Conservation (phyloP, 208 protist genomes). For the Trypanosoma cruzi region DNA sequence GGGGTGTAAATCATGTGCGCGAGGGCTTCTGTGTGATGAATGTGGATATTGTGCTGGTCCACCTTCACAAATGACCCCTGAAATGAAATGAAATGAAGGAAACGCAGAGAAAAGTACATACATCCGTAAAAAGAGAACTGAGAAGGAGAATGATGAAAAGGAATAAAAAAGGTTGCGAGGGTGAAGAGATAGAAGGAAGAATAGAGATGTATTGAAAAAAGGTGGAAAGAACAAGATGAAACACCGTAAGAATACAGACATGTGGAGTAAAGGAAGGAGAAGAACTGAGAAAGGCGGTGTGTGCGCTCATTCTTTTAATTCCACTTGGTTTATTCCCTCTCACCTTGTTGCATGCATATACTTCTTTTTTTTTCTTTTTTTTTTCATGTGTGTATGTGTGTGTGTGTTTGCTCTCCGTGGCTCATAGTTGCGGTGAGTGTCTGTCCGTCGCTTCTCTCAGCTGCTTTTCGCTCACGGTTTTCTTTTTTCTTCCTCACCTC, state of each 20-base stretch:
- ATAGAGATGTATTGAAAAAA: constrained; percentile 2
- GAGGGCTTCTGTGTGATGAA: neutral
- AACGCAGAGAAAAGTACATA: too few relatives aligned
- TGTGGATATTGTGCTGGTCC: neutral
- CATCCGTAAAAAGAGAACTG: neutral
- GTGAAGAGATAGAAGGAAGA: neutral
- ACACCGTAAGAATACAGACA: neutral
- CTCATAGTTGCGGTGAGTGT: neutral
- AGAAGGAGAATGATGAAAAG: constrained; percentile 4
- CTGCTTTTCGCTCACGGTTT: neutral
- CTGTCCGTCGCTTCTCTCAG: neutral
- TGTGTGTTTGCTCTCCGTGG: neutral
- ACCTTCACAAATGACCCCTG: neutral
- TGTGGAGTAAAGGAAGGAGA: neutral
- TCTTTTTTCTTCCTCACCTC: constrained; percentile 13
- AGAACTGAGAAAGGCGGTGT: neutral
- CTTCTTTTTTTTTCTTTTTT: constrained; percentile 14
- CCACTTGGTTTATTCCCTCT: neutral
- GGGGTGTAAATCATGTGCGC: neutral
- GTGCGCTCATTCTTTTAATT: neutral
- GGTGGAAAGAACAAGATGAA: neutral
- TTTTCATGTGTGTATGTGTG: constrained; percentile 22
- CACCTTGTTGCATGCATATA: constrained; percentile 7
- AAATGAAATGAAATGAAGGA: neutral
- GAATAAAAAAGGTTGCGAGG: neutral